Percentiles rank a stretch among this genome's conserved stretches.
These are phyloP conservation scores for Xylariaceae sp. DNA, from an alignment of 2,329 filamentous ascomycete genomes.

Conservation along the genomic window DNA sequence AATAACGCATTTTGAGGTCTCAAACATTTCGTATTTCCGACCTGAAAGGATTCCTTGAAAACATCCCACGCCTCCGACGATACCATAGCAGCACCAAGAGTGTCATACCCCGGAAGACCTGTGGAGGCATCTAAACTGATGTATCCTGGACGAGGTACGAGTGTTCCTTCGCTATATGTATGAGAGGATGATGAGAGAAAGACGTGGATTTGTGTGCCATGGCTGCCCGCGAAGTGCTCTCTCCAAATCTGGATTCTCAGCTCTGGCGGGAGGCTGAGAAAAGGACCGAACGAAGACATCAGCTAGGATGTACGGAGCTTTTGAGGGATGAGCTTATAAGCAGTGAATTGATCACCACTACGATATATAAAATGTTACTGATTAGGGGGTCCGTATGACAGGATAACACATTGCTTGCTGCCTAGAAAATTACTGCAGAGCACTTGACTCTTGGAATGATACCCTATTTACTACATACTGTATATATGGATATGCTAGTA, in stretches of 20 bases:
- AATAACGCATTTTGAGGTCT: neutral
- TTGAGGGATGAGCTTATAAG: neutral
- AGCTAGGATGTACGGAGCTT: neutral
- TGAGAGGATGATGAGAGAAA: neutral
- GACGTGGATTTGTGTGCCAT: slow-evolving; percentile 16
- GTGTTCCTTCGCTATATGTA: too few relatives aligned
- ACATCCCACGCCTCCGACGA: slow-evolving; percentile 8
- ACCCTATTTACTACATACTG: too few relatives aligned
- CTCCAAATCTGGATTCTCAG: slow-evolving; percentile 17
- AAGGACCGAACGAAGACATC: slow-evolving; percentile 9
- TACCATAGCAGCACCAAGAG: neutral
- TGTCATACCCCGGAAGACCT: neutral
- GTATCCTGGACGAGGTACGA: neutral
- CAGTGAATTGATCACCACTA: too few relatives aligned
- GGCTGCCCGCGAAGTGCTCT: slow-evolving; percentile 5
- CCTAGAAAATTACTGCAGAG: too few relatives aligned
- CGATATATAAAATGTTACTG: too few relatives aligned
- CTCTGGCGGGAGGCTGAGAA: slow-evolving; percentile 12
- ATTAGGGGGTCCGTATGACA: too few relatives aligned
- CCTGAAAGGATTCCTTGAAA: slow-evolving; percentile 1
- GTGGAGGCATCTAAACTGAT: slow-evolving; percentile 7
- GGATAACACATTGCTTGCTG: too few relatives aligned
- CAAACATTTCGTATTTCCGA: slow-evolving; percentile 9
- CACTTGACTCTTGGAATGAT: too few relatives aligned
- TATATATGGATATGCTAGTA: too few relatives aligned